Base-by-base conservation (phyloP, 768 basidiomycete species). In the Hydnomerulius pinastri region DNA sequence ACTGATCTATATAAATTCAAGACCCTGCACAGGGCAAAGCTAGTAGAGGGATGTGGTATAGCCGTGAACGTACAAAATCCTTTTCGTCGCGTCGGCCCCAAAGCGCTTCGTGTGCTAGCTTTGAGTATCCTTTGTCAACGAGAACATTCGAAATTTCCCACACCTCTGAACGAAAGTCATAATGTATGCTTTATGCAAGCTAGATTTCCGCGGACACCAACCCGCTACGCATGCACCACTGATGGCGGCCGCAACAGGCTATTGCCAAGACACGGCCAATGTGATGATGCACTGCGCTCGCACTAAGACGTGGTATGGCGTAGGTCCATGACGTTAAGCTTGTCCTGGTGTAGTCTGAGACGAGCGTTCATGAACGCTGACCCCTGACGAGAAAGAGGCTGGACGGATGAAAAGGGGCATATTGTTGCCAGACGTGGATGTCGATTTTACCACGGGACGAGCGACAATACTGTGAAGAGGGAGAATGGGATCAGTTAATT, bases 381-480 rank as follows among this genome's bases (percentile, higher is more conserved):
- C 30, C 53, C 24, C 44, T 40, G 53, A 40, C 57, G 40, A 32
- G 25, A 43, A n/a, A n/a, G 43, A 58, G 24, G 67, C 55, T 17
- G 67, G 71, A 28, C 72, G 73, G 55, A 81, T 68, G 54, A 74
- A 71, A 55, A 85, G 68, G 43, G 83, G 83, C 79, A 83, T 81
- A 67, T 79, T 82, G 67, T 81, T 82, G 43, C 82, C 80, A 46
- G 75, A 62, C 43, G 72, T 65, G n/a, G 76, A 73, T 55, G 75
- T 73, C 33, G 78, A 80, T 62, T 77, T 80, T 49, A 83, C 78
- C 59, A 80, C 76, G 20, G 82, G 82, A 48, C 79, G 77, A 47
- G 77, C 80, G 20, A 81, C 77, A 50, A 82, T 73, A 59, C 79
- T 79, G 61, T 21, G 23, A 25, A 48, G 42, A 42, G 45, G 41